These are phyloP conservation scores for Termitomyces sp. DNA, from an alignment of 768 basidiomycete genomes.

Conservation along the genomic window DNA sequence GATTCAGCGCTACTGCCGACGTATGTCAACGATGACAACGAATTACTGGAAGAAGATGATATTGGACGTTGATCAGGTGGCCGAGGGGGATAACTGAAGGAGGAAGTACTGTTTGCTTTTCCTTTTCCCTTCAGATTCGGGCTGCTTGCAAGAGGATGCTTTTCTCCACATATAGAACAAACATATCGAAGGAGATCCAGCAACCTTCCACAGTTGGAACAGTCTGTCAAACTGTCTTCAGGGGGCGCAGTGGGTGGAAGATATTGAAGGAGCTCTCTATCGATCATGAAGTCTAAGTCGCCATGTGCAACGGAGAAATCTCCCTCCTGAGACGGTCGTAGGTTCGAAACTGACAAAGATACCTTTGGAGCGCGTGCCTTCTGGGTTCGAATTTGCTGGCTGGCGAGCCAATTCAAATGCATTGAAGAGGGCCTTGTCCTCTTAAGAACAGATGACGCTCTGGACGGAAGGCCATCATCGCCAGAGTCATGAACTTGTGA, in stretches of 20 bases:
- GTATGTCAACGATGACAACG: constrained; percentile 34
- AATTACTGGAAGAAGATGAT: constrained; percentile 19
- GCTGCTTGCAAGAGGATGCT: constrained; percentile 38
- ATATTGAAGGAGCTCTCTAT: constrained; percentile 50
- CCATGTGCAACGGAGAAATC: constrained; percentile 4
- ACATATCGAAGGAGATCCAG: constrained; percentile 88
- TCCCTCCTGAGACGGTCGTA: constrained; percentile 22
- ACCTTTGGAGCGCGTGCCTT: constrained; percentile 19
- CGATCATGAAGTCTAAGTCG: constrained; percentile 14
- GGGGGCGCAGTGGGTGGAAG: constrained; percentile 47
- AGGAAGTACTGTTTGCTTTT: constrained; percentile 26
- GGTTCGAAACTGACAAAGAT: constrained; percentile 21
- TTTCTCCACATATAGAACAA: constrained; percentile 85
- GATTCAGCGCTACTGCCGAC: constrained; percentile 25
- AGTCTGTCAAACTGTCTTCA: constrained; percentile 66
- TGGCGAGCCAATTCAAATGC: constrained; percentile 63
- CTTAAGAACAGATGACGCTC: constrained; percentile 14
- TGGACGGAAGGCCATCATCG: constrained; percentile 40
- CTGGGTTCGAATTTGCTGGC: constrained; percentile 43
- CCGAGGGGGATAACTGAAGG: constrained; percentile 30
- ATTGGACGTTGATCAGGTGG: constrained; percentile 26
- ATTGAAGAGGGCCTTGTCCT: constrained; percentile 59
- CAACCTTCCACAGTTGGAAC: constrained; percentile 74
- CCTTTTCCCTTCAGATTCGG: constrained; percentile 47
- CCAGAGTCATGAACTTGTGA: constrained; percentile 52